Conservation (phyloP, 75 land plant species). For the Picea sitchensis region DNA sequence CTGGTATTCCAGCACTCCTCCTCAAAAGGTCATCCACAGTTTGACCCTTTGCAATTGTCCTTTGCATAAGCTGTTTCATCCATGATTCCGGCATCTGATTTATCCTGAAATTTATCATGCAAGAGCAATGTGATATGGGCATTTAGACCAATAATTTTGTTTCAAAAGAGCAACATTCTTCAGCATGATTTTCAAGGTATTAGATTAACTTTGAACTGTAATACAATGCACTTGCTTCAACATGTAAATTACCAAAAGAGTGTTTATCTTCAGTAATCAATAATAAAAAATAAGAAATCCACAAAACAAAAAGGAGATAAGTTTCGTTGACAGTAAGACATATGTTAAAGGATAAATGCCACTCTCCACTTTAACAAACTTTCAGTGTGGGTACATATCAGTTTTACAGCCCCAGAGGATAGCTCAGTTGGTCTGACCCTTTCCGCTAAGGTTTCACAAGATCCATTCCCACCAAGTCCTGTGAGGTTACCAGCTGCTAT, state of each 20-base stretch:
- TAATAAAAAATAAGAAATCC: background rate
- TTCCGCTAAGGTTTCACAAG: too few species aligned
- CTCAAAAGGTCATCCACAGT: conserved; percentile 90
- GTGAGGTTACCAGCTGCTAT: too few species aligned
- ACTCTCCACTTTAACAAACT: too few species aligned
- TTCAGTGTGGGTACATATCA: too few species aligned
- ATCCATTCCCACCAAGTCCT: too few species aligned
- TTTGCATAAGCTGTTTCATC: conserved; percentile 87
- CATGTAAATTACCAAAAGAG: background rate
- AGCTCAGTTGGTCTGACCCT: too few species aligned
- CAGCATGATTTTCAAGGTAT: background rate
- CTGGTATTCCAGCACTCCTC: conserved; percentile 99
- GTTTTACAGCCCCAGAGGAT: too few species aligned
- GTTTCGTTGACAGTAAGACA: too few species aligned
- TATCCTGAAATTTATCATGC: conserved; percentile 39
- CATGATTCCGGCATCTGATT: conserved; percentile 86
- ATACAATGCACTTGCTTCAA: background rate
- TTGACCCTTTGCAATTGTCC: conserved; percentile 80
- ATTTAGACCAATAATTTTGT: background rate
- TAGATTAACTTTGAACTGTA: background rate
- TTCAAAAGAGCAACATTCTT: background rate
- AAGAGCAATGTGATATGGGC: background rate
- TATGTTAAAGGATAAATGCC: too few species aligned
- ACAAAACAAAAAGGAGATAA: background rate
- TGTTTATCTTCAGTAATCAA: background rate